Evolutionary conservation across 805 yeast genomes (phyloP), one percentile per base, ranked within the genome.

Genomic region (Yamadazyma takamatsuzukensis): DNA sequence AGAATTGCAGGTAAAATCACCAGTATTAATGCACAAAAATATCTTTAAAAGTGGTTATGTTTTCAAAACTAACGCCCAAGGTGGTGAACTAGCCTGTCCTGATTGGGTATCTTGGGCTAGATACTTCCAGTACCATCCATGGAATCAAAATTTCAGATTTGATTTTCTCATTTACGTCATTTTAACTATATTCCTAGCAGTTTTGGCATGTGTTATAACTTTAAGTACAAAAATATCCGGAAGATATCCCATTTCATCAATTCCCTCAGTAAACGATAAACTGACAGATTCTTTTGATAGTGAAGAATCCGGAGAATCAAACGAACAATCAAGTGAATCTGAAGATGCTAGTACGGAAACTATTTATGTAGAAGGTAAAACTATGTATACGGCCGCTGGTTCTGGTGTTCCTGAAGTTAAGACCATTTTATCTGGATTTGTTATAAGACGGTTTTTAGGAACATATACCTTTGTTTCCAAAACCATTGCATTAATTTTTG

Each of bases 371-470:
- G 21, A 35, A 18, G 48, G 50, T 2, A 45, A 53, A 27, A 39
- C 40, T 4, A 47, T 74, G 47, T 76, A 73, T 45, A 61, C 77
- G 9, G 80, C 77, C 0, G 68, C 70, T 18, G 81, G 81, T 3
- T 70, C 77, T 12, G 81, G 81, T 4, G 80, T 76, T 2, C 79
- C 80, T 1, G 80, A 76, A 51, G 81, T 76, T 11, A 74, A 73
- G 40, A 75, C 80, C 0, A 74, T 76, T 23, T 53, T 76, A 18
- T 72, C 79, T 1, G 82, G 82, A 1, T 76, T 75, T 41, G 70
- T 76, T 27, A 74, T 76, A 16, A 56, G 80, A 36, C 53, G 65
- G 25, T 76, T 70, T 42, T 51, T 76, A 22, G 80, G 82, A 4
- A 53, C 70, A 2, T 65, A 68, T 41, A 74, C 82, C 0, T 56